Evolutionary conservation across 495 filamentous ascomycete species (phyloP), one percentile per base, ranked within the genome.

Genomic region (Cryomyces minteri): DNA sequence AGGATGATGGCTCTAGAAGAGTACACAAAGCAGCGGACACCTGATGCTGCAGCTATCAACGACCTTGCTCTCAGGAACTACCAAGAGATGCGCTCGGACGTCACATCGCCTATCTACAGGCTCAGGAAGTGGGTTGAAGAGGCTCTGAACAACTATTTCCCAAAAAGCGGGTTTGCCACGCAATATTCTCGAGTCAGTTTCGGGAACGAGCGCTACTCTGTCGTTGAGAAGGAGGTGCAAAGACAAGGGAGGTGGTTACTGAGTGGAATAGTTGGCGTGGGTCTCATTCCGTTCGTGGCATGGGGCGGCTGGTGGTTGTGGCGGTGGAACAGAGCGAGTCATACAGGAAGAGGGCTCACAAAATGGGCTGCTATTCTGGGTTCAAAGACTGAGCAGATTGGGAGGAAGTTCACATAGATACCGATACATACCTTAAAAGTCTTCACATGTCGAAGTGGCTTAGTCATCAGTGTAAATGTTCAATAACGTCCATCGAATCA

Each of bases 141-240:
- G 63, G 70, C 67, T n/a, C 58, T 95, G 34, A 77, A 76, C 38
- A 68, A 74, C n/a, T 79, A 80, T 45, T 43, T 92, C 5, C 90
- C 90, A 1, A 62, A 65, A 39, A 54, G 84, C 14, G 90, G 88
- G 3, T 93, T 85, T 75, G 73, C 76, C 59, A 98, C 90, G 1
- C 84, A 95, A 66, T 98, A 98, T 55, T 74, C 77, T n/a, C 68
- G 88, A 11, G 78, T 98, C 25, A 92, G 84, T 50, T 98, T 96
- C 60, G 80, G 82, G 31, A 94, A 92, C 52, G 79, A 90, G 65
- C 67, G 83, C 31, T 99, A 99, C 57, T 82, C 79, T 2, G 82
- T 92, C 49, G 82, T 96, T 4, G 67, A 82, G 29, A 66, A 61
- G 31, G 73, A 70, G 47, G 79, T 77, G 41, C 68, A 74, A 40